Conservation (phyloP, 129 eudicot genomes). For the Chrysanthemum seticuspe region DNA sequence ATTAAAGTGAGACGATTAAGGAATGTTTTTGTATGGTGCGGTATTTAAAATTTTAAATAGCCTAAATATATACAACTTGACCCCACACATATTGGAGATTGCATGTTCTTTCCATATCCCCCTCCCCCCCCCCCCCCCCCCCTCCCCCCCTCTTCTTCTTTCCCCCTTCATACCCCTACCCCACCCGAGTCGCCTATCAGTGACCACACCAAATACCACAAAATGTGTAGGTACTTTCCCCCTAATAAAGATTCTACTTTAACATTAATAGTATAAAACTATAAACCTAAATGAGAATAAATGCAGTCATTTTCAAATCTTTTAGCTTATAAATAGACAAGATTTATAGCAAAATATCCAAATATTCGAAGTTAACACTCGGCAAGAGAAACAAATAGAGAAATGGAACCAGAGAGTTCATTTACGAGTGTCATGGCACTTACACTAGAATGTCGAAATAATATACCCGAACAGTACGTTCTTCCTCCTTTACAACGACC, state of each 20-base stretch:
- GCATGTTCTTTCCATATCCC: no score
- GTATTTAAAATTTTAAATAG: no score
- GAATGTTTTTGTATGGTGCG: neutral
- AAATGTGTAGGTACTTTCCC: constrained; percentile 21
- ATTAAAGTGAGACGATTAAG: constrained; percentile 9
- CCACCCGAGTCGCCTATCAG: no score
- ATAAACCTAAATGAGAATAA: constrained; percentile 3
- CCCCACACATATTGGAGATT: no score
- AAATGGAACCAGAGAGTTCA: constrained; percentile 39
- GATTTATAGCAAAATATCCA: constrained; percentile 11
- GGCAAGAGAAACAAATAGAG: constrained; percentile 6
- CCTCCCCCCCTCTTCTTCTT: no score
- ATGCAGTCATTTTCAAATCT: constrained; percentile 15
- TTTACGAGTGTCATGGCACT: constrained; percentile 60
- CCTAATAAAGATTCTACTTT: constrained; percentile 25
- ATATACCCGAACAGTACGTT: constrained; percentile 44
- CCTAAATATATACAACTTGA: no score
- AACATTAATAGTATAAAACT: constrained; percentile 21
- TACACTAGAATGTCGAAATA: constrained; percentile 30
- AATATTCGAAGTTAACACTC: constrained; percentile 6
- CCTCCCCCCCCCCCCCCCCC: no score
- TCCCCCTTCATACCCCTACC: no score
- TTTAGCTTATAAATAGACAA: constrained; percentile 33
- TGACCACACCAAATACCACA: constrained; percentile 1
- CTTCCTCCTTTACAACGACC: constrained; percentile 58